Evolutionary conservation across 352 stramenopile species (phyloP).

Genomic region (Pythium phragmitis): DNA sequence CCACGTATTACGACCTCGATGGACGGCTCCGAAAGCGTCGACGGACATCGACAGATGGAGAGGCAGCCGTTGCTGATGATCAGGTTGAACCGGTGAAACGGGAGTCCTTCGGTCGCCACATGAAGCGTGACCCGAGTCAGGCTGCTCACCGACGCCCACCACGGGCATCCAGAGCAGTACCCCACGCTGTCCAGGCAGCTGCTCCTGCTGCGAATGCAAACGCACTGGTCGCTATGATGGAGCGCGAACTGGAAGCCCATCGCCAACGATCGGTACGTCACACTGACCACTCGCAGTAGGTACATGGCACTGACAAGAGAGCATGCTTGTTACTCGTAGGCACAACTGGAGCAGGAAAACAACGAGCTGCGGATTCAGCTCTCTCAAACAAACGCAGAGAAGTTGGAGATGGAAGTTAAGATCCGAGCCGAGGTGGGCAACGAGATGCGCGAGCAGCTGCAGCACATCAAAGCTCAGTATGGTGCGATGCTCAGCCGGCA

Average conservation of each 20-base stretch:
- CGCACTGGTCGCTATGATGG: slow-evolving; percentile 15
- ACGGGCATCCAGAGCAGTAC: slow-evolving; percentile 2
- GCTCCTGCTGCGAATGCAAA: slow-evolving; percentile 7
- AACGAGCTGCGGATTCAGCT: slow-evolving; percentile 57
- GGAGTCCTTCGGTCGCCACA: slow-evolving; percentile 27
- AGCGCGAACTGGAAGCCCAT: slow-evolving; percentile 27
- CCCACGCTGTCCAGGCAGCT: slow-evolving; percentile 1
- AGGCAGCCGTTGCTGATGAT: slow-evolving; percentile 4
- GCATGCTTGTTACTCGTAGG: slow-evolving; percentile 4
- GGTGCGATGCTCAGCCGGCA: slow-evolving; percentile 39
- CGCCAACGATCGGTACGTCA: slow-evolving; percentile 23
- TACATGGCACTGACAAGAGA: neutral
- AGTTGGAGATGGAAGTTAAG: slow-evolving; percentile 59
- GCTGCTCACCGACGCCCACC: slow-evolving; percentile 9
- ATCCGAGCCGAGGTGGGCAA: slow-evolving; percentile 65
- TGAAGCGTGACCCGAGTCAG: slow-evolving; percentile 22
- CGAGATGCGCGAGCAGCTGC: slow-evolving; percentile 68
- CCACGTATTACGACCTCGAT: slow-evolving; percentile 38
- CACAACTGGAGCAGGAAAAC: slow-evolving; percentile 59
- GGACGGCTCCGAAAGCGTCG: slow-evolving; percentile 28
- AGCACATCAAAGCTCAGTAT: slow-evolving; percentile 64
- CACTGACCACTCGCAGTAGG: neutral
- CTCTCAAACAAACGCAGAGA: slow-evolving; percentile 45
- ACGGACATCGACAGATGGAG: slow-evolving; percentile 16
- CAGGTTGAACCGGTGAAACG: slow-evolving; percentile 3